Evolutionary conservation across 2,329 filamentous ascomycete genomes (phyloP).

Genomic region (Pseudogymnoascus sp.): DNA sequence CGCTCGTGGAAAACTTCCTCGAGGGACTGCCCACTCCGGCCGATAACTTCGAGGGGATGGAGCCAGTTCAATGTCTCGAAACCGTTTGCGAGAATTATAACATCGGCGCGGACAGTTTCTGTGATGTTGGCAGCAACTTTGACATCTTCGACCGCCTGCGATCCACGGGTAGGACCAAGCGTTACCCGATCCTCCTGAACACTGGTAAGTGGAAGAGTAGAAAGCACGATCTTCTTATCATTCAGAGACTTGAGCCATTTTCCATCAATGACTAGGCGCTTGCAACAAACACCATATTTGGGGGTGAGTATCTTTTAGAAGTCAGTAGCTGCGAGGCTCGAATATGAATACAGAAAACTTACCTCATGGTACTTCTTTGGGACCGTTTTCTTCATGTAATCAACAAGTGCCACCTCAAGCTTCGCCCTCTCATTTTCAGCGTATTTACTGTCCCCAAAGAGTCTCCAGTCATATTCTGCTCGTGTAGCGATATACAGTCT

Average conservation of each 20-base stretch:
- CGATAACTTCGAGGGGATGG: slow-evolving; percentile 45
- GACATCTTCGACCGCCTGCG: slow-evolving; percentile 30
- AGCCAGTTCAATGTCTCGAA: slow-evolving; percentile 50
- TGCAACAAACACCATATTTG: slow-evolving; percentile 51
- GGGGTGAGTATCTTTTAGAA: slow-evolving; percentile 42
- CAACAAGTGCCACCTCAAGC: slow-evolving; percentile 36
- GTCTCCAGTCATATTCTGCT: slow-evolving; percentile 40
- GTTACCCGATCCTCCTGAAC: slow-evolving; percentile 43
- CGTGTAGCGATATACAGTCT: slow-evolving; percentile 36
- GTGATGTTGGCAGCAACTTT: slow-evolving; percentile 19
- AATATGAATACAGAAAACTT: background rate
- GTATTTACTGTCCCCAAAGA: slow-evolving; percentile 38
- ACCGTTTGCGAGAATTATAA: slow-evolving; percentile 53
- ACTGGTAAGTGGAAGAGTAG: slow-evolving; percentile 42
- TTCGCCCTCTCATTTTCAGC: slow-evolving; percentile 35
- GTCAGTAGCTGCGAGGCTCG: background rate
- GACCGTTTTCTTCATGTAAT: slow-evolving; percentile 40
- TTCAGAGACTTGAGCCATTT: slow-evolving; percentile 45
- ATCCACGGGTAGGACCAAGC: slow-evolving; percentile 43
- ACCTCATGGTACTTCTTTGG: slow-evolving; percentile 51
- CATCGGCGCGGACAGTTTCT: slow-evolving; percentile 44
- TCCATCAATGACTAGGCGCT: slow-evolving; percentile 48
- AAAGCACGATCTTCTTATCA: slow-evolving; percentile 44
- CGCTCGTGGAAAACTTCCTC: slow-evolving; percentile 47
- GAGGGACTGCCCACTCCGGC: slow-evolving; percentile 40